Evolutionary conservation across 2,329 filamentous ascomycete species (phyloP), one percentile per base, ranked within the genome.

Genomic region (Ophioceras dolichostomum): DNA sequence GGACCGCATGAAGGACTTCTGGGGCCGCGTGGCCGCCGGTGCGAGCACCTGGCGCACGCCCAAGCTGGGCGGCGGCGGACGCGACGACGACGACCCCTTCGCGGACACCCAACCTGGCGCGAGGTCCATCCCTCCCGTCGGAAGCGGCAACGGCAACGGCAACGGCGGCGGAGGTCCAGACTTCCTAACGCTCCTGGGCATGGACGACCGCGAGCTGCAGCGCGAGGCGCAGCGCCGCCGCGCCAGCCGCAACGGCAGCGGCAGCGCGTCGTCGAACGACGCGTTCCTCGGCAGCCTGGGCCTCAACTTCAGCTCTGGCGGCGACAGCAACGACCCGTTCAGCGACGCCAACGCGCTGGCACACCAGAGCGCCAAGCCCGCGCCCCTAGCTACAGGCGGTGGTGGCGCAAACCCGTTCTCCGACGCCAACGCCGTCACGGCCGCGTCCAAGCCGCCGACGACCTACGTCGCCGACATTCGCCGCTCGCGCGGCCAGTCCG

Each of bases 401-500:
- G 8, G 14, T n/a, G 38, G 49, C 9, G 57, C 58, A 36, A 61
- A 67, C 38, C 67, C 68, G 3, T 73, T 73, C 45, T 60, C 61
- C 4, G 69, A 74, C 39, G 49, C 52, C 9, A 65, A 72, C 42
- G 65, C 65, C 10, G 57, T 68, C 20, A 44, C 35, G 41, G 43
- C 28, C 44, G 52, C 35, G 45, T 44, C 22, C 12, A 42, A 14
- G 39, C 47, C 39, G 35, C 54, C 57, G 9, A 48, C 57, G 10
- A 64, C 56, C 1, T 71, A 72, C 42, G 56, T 67, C 2, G 58
- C 61, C n/a, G 58, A 65, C 32, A 57, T 66, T 5, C 62, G 63
- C 4, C 65, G 62, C 21, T 69, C 68, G 0, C 63, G 70, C n/a
- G 64, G 65, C 5, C 60, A 60, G 34, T 67, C 65, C 12, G 49